Evolutionary conservation across 208 protist species (phyloP).

Genomic region (Strigomonas culicis): DNA sequence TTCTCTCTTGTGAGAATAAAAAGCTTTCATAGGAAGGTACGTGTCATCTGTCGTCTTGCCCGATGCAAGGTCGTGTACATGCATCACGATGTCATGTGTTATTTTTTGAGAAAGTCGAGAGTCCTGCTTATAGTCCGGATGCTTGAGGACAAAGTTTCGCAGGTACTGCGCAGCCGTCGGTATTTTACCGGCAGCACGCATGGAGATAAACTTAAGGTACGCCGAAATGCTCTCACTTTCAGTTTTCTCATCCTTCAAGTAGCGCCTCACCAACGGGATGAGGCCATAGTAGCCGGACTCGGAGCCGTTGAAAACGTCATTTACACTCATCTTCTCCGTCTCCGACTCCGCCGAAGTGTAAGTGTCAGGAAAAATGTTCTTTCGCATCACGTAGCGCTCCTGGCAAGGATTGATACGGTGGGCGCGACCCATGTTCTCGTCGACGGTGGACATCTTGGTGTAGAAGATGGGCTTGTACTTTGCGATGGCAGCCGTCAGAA

Average conservation of each 20-base stretch:
- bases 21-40: conserved; percentile 54
- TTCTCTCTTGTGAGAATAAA: conserved; percentile 28
- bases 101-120: conserved; percentile 91
- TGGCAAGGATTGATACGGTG: conserved; percentile 86
- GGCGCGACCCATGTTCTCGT: conserved; percentile 96
- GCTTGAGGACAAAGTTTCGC: conserved; percentile 90
- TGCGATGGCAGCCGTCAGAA: conserved; percentile 95
- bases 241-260: conserved; percentile 76
- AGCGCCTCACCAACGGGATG: conserved; percentile 89
- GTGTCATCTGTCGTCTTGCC: conserved; percentile 34
- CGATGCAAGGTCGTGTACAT: conserved; percentile 56
- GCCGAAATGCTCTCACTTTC: conserved; percentile 47
- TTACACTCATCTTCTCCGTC: conserved; percentile 82
- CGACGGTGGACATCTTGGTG: conserved; percentile 95
- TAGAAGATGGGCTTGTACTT: conserved; percentile 95
- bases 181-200: conserved; percentile 92
- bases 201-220: conserved; percentile 92
- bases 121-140: conserved; percentile 95
- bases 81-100: conserved; percentile 80
- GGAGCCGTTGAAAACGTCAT: conserved; percentile 96
- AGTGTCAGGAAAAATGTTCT: conserved; percentile 71
- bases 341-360: conserved; percentile 48
- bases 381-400: conserved; percentile 95
- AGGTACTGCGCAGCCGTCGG: conserved; percentile 93
- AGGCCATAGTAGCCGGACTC: conserved; percentile 89